These are phyloP conservation scores for Pseudogymnoascus sp. DNA, from an alignment of 2,329 filamentous ascomycete species.

Conservation along the genomic window DNA sequence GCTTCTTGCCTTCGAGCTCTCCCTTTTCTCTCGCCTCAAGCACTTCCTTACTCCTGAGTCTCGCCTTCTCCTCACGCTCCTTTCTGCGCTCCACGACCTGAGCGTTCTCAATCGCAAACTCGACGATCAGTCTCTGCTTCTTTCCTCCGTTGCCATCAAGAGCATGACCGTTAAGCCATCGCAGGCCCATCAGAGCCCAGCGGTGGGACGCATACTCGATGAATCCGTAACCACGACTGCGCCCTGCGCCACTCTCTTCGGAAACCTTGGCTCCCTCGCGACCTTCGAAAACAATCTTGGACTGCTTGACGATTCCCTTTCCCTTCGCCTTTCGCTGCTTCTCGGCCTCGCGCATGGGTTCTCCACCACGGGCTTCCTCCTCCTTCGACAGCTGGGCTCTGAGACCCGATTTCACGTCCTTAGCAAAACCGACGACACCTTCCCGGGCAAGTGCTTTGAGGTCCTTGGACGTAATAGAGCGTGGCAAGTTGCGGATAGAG, in stretches of 20 bases:
- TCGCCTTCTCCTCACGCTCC: constrained; percentile 52
- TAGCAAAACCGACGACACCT: constrained; percentile 90
- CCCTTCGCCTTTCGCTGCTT: constrained; percentile 70
- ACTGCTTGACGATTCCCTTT: constrained; percentile 79
- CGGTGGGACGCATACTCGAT: constrained; percentile 93
- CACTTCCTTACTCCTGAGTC: constrained; percentile 33
- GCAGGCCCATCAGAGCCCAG: constrained; percentile 86
- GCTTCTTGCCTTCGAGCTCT: constrained; percentile 26
- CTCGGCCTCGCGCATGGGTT: constrained; percentile 75
- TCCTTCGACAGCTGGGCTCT: constrained; percentile 81
- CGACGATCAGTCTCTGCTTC: constrained; percentile 84
- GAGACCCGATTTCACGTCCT: constrained; percentile 71
- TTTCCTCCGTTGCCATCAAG: constrained; percentile 58
- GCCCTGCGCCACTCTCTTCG: constrained; percentile 69
- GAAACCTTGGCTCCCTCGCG: constrained; percentile 75
- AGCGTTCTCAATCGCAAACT: constrained; percentile 97
- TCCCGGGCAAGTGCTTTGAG: constrained; percentile 85
- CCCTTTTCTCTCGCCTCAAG: constrained; percentile 27
- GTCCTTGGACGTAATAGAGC: constrained; percentile 74
- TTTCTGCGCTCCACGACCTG: constrained; percentile 81
- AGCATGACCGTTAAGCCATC: constrained; percentile 80
- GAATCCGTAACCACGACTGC: constrained; percentile 91
- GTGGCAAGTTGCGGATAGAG: constrained; percentile 84
- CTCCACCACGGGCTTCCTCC: constrained; percentile 71
- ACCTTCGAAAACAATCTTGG: constrained; percentile 91